phyloP scores from a whole-genome alignment of 108 stramenopile species.

The Cyclotella kingstonii region DNA sequence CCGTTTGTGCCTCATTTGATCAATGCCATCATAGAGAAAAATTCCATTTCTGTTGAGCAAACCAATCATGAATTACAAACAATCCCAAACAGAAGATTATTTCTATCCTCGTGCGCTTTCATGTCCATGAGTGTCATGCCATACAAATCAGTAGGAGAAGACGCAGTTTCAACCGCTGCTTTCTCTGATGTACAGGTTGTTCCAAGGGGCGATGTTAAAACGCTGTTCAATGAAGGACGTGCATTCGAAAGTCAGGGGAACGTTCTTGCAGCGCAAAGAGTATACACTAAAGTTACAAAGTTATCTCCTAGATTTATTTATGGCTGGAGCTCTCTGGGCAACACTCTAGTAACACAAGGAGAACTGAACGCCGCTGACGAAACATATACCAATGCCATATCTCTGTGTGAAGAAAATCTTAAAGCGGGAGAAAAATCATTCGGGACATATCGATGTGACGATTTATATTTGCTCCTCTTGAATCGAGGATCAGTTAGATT shows the following conservation, averaged over 20 bases:
- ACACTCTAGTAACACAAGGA: slow-evolving; percentile 75
- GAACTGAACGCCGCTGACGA: slow-evolving; percentile 55
- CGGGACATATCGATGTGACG: slow-evolving; percentile 57
- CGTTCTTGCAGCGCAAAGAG: slow-evolving; percentile 74
- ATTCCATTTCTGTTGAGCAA: neutral
- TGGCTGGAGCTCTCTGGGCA: slow-evolving; percentile 78
- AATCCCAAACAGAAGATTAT: neutral
- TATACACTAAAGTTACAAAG: slow-evolving; percentile 75
- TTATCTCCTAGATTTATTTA: slow-evolving; percentile 78
- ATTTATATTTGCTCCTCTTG: slow-evolving; percentile 71
- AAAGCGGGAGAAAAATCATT: slow-evolving; percentile 39
- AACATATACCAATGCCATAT: slow-evolving; percentile 68
- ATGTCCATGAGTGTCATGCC: neutral
- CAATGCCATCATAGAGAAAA: neutral
- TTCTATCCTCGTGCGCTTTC: neutral
- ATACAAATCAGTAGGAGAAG: neutral
- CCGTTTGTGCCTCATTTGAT: neutral
- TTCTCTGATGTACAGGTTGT: slow-evolving; percentile 26
- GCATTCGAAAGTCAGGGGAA: slow-evolving; percentile 74
- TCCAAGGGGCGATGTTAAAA: slow-evolving; percentile 34
- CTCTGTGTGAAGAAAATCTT: slow-evolving; percentile 58
- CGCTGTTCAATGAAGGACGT: slow-evolving; percentile 74
- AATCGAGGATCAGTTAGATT: slow-evolving; percentile 77
- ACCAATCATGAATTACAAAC: neutral
- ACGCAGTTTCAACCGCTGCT: neutral